These are phyloP conservation scores for Globisporangium cylindrosporum DNA, from an alignment of 352 stramenopile genomes.

Conservation along the genomic window DNA sequence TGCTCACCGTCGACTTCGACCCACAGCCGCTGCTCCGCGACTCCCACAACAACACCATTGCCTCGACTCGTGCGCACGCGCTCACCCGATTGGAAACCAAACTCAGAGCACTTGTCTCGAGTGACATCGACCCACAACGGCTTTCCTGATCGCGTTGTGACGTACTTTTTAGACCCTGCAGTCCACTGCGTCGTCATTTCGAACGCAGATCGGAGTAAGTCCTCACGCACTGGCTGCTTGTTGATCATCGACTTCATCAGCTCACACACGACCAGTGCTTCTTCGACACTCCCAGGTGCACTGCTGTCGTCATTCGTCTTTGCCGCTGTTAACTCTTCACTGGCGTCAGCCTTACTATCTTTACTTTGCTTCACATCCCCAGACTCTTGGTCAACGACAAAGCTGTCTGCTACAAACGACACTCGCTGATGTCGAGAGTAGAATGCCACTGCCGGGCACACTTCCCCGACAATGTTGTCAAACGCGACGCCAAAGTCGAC, in stretches of 20 bases:
- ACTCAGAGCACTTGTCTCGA: conserved; percentile 20
- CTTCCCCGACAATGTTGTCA: conserved; percentile 87
- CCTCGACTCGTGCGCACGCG: conserved; percentile 74
- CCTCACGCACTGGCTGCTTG: conserved; percentile 21
- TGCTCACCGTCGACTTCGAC: conserved; percentile 75
- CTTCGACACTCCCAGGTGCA: conserved; percentile 34
- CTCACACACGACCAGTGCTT: conserved; percentile 60
- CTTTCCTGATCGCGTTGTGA: conserved; percentile 56
- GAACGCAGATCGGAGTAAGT: conserved; percentile 35
- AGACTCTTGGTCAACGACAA: not conserved
- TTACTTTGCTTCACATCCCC: not conserved
- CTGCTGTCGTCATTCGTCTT: not conserved
- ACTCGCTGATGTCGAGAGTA: conserved; percentile 90
- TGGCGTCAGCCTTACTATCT: not conserved
- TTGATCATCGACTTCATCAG: conserved; percentile 47
- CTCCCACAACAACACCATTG: conserved; percentile 63
- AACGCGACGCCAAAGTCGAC: conserved; percentile 84
- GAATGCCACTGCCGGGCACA: conserved; percentile 91
- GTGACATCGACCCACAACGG: conserved; percentile 74
- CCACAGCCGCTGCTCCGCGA: conserved; percentile 64
- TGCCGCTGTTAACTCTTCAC: not conserved
- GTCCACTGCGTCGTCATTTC: conserved; percentile 64
- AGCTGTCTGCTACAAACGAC: conserved; percentile 37
- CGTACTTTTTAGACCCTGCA: conserved; percentile 35
- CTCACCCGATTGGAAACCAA: conserved; percentile 58